Evolutionary conservation across 2,329 filamentous ascomycete genomes (phyloP).

Genomic region (Phaeosphaeria sp.): DNA sequence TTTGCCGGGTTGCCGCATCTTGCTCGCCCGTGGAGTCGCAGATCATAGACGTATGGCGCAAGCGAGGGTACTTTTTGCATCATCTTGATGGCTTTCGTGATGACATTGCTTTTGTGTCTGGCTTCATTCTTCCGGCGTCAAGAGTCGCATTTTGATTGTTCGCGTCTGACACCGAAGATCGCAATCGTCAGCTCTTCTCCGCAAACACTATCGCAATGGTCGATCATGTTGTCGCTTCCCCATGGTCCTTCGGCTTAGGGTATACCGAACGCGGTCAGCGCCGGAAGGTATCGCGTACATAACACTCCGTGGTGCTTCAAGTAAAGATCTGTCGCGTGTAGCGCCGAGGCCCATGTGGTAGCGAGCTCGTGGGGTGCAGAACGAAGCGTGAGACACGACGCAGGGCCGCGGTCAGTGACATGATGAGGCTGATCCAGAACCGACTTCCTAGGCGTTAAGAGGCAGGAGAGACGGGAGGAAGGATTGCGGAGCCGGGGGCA

Average conservation of each 20-base stretch:
- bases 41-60: conserved; percentile 1
- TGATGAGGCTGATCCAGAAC: conserved; percentile 6
- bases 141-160: neutral
- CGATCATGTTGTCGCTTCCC: neutral
- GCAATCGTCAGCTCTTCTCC: neutral
- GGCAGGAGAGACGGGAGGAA: conserved; percentile 1
- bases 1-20: neutral
- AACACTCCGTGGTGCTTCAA: neutral
- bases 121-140: neutral
- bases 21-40: neutral
- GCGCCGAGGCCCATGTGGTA: neutral
- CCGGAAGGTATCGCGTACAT: neutral
- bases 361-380: conserved; percentile 7
- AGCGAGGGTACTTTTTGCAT: conserved; percentile 8
- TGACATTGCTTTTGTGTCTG: neutral
- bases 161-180: neutral
- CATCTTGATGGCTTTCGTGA: neutral
- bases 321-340: neutral
- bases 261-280: conserved; percentile 3
- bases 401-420: conserved; percentile 3
- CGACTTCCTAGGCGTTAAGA: neutral
- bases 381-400: conserved; percentile 1
- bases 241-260: neutral
- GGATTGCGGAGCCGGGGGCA: conserved; percentile 1
- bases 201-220: neutral